Conservation (phyloP, 768 basidiomycete genomes). For the Pleurotus pulmonarius region DNA sequence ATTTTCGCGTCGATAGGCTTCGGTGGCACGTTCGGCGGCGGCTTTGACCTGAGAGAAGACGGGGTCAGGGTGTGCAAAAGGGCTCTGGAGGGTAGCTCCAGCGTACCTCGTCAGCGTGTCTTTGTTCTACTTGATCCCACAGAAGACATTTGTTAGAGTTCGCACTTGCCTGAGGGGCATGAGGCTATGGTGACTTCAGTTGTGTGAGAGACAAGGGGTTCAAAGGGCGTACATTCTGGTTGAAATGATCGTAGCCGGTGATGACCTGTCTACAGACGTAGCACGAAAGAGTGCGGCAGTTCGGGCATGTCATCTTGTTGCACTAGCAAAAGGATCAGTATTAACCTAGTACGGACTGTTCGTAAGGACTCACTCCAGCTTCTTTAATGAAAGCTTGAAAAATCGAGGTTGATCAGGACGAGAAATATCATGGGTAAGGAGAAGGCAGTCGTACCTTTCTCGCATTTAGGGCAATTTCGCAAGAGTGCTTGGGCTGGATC, state of each 20-base stretch:
- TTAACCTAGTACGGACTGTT: background rate
- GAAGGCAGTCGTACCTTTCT: conserved; percentile 51
- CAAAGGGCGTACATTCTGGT: conserved; percentile 32
- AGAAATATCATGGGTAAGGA: background rate
- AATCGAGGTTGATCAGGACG: conserved; percentile 7
- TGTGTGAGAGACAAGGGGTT: background rate
- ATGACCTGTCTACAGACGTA: conserved; percentile 80
- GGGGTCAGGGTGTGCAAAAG: background rate
- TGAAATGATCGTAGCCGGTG: conserved; percentile 74
- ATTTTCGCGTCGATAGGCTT: conserved; percentile 53
- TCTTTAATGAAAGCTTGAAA: conserved; percentile 77
- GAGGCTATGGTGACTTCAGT: background rate
- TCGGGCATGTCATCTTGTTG: conserved; percentile 86
- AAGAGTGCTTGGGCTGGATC: conserved; percentile 69
- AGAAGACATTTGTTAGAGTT: conserved; percentile 50
- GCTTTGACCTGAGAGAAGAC: conserved; percentile 49
- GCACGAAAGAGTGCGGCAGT: conserved; percentile 74
- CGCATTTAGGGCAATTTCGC: conserved; percentile 85
- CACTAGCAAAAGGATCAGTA: conserved; percentile 45
- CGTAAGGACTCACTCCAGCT: conserved; percentile 49
- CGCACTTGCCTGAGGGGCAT: conserved; percentile 16
- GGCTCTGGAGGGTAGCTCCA: background rate
- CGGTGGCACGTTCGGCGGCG: conserved; percentile 64
- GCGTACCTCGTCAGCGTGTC: conserved; percentile 64
- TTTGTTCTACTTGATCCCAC: conserved; percentile 65